Conservation (phyloP, 2,329 filamentous ascomycete genomes). For the Bipolaris gigantea region DNA sequence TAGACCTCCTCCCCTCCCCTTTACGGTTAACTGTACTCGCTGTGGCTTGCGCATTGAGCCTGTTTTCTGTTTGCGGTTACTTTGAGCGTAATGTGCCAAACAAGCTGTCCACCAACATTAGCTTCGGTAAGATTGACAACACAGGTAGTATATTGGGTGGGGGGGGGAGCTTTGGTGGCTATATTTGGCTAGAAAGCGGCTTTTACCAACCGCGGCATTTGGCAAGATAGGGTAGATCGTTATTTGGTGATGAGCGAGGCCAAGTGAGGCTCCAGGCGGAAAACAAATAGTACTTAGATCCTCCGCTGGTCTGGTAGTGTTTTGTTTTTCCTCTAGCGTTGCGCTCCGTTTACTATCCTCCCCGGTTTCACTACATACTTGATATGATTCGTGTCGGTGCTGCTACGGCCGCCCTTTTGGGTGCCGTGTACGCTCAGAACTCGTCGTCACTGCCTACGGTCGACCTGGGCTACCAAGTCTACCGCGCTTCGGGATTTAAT, state of each 20-base stretch:
- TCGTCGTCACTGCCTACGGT: conserved; percentile 47
- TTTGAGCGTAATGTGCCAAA: not conserved
- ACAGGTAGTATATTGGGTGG: not conserved
- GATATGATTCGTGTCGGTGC: conserved; percentile 28
- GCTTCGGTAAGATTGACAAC: conserved; percentile 3
- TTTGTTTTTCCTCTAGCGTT: too few relatives aligned
- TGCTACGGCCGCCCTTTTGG: conserved; percentile 26
- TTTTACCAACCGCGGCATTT: not conserved
- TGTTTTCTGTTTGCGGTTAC: not conserved
- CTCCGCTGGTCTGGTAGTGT: not conserved
- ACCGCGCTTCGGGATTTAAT: conserved; percentile 53
- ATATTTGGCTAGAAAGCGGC: not conserved
- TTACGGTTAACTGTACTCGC: conserved; percentile 1
- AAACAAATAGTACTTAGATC: not conserved
- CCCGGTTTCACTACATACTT: not conserved
- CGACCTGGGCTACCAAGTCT: conserved; percentile 58
- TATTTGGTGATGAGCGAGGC: not conserved
- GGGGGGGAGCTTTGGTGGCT: too few relatives aligned
- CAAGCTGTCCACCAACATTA: not conserved
- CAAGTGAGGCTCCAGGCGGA: not conserved
- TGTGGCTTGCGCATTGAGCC: not conserved
- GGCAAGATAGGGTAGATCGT: not conserved
- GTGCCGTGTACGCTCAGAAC: conserved; percentile 29
- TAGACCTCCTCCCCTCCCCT: not conserved
- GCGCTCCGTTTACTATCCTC: too few relatives aligned